Evolutionary conservation across 371 early-diverging fungal species (phyloP).

Genomic region (Mucor irregularis): DNA sequence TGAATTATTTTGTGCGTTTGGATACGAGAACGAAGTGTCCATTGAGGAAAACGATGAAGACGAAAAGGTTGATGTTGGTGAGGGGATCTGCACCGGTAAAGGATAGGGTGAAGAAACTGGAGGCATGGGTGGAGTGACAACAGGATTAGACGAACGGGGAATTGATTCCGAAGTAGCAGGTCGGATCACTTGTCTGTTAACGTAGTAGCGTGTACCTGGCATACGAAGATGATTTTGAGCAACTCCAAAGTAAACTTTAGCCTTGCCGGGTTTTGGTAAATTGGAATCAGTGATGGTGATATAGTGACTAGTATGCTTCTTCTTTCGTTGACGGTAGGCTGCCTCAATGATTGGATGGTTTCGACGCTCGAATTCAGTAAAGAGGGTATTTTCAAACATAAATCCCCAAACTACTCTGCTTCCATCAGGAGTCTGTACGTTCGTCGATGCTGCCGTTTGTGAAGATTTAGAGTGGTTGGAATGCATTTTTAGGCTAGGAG

Average conservation of each 20-base stretch:
- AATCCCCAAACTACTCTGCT: slow-evolving; percentile 41
- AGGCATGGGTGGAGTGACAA: neutral
- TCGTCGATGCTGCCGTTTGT: neutral
- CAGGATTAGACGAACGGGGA: neutral
- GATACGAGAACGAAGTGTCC: neutral
- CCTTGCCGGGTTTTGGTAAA: slow-evolving; percentile 20
- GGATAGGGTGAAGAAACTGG: no score
- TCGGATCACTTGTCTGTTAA: slow-evolving; percentile 20
- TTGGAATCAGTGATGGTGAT: slow-evolving; percentile 35
- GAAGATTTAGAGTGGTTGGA: neutral
- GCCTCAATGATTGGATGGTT: slow-evolving; percentile 43
- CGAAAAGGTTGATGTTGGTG: neutral
- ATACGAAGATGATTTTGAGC: slow-evolving; percentile 46
- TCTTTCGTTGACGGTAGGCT: slow-evolving; percentile 27
- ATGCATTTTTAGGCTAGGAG: neutral
- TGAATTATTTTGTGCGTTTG: no score
- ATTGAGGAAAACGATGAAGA: neutral
- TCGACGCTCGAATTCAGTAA: slow-evolving; percentile 36
- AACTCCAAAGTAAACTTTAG: slow-evolving; percentile 46
- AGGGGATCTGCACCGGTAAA: no score
- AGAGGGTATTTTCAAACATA: slow-evolving; percentile 47
- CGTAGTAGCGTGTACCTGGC: slow-evolving; percentile 55
- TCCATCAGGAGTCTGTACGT: neutral
- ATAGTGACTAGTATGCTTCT: slow-evolving; percentile 31
- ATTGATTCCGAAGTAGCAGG: neutral